Base-by-base conservation (phyloP, 257 asterid species). In the Paulownia fortunei region DNA sequence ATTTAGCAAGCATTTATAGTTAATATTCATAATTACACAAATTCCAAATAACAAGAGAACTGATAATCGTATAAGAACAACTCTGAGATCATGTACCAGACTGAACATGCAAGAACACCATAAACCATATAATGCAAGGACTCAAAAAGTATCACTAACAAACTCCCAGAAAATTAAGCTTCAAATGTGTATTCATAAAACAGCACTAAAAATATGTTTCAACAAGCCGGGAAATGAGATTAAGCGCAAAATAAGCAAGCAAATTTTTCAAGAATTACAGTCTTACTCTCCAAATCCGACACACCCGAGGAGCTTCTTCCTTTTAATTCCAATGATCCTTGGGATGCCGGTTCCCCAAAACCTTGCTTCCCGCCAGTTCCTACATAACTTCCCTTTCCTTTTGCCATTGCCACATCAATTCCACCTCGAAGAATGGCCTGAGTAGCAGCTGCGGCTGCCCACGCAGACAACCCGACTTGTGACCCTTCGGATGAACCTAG, bases 281-380 rank as follows among this genome's bases (percentile, higher is more conserved):
- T 46, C 76, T 86, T 92, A 79, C 87, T 86, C 84, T 92, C 96
- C 87, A 89, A 78, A 78, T 90, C 96, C 36, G 89, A 79, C 12
- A 83, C 36, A 44, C 87, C 79, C 4, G 97, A 89, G 65, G 93
- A 90, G 78, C 94, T 91, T n/a, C 92, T 94, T 65, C 91, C 91
- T 71, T 85, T 94, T 2, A 97, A 88, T 81, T 94, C 97, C 49
- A 87, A 51, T 5, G 96, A 90, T 21, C 91, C 93, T 63, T 88
- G 94, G 2, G 89, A 73, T 4, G 77, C 65, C 54, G 46, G 72
- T 58, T 74, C 78, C 73, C 90, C 88, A 30, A 74, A 49, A 2
- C 88, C 88, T 64, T 72, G 78, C 51, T 26, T 60, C 74, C 75
- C 80, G 46, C 81, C 83, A 8, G 81, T 58, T 4, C 91, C 87